phyloP scores from a whole-genome alignment of 139 green algal genomes.

The Spirogloea muscicola region DNA sequence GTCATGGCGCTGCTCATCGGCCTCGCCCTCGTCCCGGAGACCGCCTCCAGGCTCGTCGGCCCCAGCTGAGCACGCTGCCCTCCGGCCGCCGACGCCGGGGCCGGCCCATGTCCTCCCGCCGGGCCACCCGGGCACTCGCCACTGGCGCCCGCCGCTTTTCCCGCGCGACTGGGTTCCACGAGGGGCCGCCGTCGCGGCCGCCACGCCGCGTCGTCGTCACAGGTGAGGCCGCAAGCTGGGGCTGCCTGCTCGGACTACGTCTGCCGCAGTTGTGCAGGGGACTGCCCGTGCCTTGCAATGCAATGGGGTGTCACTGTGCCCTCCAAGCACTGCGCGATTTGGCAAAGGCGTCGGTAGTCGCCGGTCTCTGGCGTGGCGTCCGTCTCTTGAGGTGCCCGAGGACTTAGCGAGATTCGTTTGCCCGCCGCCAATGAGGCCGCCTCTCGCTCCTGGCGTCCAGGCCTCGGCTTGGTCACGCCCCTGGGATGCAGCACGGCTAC shows the following conservation, averaged over 20 bases:
- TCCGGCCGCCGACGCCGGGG: too few species aligned
- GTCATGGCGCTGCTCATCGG: neutral
- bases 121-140: too few species aligned
- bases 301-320: too few species aligned
- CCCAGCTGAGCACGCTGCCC: too few species aligned
- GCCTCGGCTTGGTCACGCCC: conserved; percentile 37
- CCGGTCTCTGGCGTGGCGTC: neutral
- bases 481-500: conserved; percentile 8
- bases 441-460: too few species aligned
- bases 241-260: too few species aligned
- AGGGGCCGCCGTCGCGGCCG: neutral
- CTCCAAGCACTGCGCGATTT: too few species aligned
- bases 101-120: too few species aligned
- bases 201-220: too few species aligned
- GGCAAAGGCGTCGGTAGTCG: neutral
- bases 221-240: too few species aligned
- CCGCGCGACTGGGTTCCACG: neutral
- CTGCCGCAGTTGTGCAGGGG: too few species aligned
- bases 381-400: neutral
- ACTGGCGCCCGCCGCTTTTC: neutral
- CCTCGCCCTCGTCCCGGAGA: neutral
- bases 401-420: neutral
- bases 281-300: neutral
- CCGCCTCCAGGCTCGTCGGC: neutral
- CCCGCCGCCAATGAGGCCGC: neutral